Evolutionary conservation across 805 yeast genomes (phyloP).

Genomic region (Scheffersomyces lignosus): DNA sequence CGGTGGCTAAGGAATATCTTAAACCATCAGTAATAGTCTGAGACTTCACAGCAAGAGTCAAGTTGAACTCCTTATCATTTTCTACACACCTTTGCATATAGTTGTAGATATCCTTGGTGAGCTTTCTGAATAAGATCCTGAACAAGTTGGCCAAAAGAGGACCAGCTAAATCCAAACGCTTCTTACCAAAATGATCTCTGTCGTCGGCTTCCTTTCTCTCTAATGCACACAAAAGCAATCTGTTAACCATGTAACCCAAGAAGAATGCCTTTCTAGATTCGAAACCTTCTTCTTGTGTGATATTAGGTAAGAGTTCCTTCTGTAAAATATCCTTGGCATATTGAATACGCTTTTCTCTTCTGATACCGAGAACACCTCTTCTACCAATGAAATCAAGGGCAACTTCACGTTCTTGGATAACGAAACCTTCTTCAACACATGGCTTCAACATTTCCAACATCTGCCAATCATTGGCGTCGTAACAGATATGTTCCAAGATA

Average conservation of each 20-base stretch:
- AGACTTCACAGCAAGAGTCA: constrained; percentile 94
- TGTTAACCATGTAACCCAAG: constrained; percentile 96
- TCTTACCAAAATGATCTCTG: constrained; percentile 99
- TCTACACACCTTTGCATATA: constrained; percentile 99
- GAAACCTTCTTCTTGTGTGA: constrained; percentile 95
- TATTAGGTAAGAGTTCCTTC: constrained; percentile 94
- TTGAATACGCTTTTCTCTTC: constrained; percentile 96
- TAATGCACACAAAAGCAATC: constrained; percentile 90
- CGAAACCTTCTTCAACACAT: constrained; percentile 98
- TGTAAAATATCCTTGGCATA: constrained; percentile 96
- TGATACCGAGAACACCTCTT: constrained; percentile 95
- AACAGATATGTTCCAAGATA: constrained; percentile 95
- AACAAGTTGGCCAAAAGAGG: constrained; percentile 94
- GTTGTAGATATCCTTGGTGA: constrained; percentile 94
- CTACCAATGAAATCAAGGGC: constrained; percentile 98
- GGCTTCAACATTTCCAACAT: constrained; percentile 99
- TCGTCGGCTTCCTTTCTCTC: constrained; percentile 98
- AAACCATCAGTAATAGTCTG: constrained; percentile 97
- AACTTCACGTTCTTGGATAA: constrained; percentile 96
- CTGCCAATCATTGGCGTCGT: constrained; percentile 98
- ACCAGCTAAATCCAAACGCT: constrained; percentile 97
- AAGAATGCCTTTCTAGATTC: constrained; percentile 96
- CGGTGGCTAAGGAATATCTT: constrained; percentile 96
- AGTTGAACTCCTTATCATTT: constrained; percentile 93
- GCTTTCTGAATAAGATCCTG: constrained; percentile 89